Percentiles rank a stretch among this genome's conserved stretches.
phyloP scores from a whole-genome alignment of 2,329 filamentous ascomycete genomes.

The Colletotrichum eleusines region DNA sequence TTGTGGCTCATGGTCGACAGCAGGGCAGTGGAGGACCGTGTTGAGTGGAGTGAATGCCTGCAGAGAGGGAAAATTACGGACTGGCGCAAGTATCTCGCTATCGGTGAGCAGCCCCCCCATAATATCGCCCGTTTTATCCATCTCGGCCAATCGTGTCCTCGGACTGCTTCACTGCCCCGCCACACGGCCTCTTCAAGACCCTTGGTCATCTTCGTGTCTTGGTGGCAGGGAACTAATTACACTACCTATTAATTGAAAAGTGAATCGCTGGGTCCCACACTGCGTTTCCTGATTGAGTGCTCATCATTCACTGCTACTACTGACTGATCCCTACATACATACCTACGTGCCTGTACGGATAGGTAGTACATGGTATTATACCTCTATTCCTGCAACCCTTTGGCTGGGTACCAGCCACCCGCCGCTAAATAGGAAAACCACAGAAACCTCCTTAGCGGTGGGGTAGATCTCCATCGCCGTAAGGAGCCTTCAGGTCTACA shows the following conservation, averaged over 20 bases:
- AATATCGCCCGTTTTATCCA: conserved; percentile 4
- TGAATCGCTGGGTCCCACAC: conserved; percentile 8
- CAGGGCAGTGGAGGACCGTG: neutral
- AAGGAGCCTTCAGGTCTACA: conserved; percentile 31
- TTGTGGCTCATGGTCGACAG: conserved; percentile 28
- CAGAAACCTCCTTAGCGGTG: conserved; percentile 33
- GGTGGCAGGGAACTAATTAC: neutral
- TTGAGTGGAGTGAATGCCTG: conserved; percentile 7
- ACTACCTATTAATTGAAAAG: neutral
- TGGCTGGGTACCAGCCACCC: conserved; percentile 2
- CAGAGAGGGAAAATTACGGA: conserved; percentile 13
- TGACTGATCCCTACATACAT: neutral
- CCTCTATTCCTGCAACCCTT: too few species aligned
- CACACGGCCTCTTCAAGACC: conserved; percentile 37
- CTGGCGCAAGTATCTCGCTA: conserved; percentile 38
- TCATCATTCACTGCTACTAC: conserved; percentile 22
- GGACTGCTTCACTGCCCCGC: conserved; percentile 31
- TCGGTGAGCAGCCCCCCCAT: conserved; percentile 24
- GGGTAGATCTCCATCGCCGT: conserved; percentile 32
- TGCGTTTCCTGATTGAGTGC: conserved; percentile 9
- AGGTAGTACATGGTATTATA: too few species aligned
- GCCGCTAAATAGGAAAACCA: neutral
- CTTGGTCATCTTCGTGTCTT: conserved; percentile 26
- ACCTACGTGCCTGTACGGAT: too few species aligned
- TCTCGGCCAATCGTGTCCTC: conserved; percentile 28